phyloP scores from a whole-genome alignment of 164 flowering plant species.

The Paratinospora sagittata region DNA sequence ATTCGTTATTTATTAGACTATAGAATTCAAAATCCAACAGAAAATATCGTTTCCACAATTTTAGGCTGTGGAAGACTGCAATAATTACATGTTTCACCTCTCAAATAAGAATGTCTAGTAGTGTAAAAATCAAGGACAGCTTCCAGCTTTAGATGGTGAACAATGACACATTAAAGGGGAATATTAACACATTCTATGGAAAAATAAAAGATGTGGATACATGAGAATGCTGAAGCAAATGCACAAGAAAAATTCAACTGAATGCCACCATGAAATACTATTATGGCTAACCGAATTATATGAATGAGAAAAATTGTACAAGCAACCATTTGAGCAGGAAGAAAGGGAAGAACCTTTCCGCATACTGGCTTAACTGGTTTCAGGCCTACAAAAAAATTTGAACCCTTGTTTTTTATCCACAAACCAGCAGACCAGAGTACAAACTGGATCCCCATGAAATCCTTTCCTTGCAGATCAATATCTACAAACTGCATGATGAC shows the following conservation, averaged over 20 bases:
- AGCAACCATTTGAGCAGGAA: conserved; percentile 8
- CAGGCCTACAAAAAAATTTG: conserved; percentile 29
- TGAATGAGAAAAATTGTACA: not conserved
- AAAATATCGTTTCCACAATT: not conserved
- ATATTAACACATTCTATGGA: too few species aligned
- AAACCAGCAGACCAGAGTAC: conserved; percentile 34
- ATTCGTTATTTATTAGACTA: not conserved
- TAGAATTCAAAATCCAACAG: not conserved
- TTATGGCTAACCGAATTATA: not conserved
- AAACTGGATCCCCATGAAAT: conserved; percentile 34
- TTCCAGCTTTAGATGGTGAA: too few species aligned
- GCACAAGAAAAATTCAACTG: not conserved
- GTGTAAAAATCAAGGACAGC: too few species aligned
- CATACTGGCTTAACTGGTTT: conserved; percentile 13
- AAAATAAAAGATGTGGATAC: not conserved
- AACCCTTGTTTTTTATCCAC: conserved; percentile 41
- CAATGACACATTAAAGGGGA: too few species aligned
- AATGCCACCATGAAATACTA: not conserved
- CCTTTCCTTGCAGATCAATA: conserved; percentile 29
- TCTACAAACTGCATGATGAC: conserved; percentile 26
- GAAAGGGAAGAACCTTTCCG: conserved; percentile 18
- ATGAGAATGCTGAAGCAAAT: not conserved
- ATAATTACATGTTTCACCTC: too few species aligned
- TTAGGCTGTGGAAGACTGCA: not conserved
- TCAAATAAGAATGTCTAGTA: too few species aligned